Base-by-base conservation (phyloP, 345 rosid genomes). In the Pistacia atlantica region DNA sequence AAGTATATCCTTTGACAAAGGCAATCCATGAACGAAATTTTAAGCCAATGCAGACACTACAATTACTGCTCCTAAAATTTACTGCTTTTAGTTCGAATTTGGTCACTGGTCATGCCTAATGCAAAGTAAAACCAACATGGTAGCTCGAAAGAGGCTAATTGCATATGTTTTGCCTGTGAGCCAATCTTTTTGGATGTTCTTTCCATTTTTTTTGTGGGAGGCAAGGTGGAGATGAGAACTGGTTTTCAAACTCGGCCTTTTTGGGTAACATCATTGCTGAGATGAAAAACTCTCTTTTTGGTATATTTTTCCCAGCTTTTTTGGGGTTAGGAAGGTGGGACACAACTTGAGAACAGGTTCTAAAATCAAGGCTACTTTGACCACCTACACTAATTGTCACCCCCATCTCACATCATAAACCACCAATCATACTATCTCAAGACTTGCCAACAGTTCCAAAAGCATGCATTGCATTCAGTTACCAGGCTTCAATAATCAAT, bases 1-100 rank as follows among this genome's bases (percentile, higher is more conserved):
- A 64, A 17, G 25, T 64, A 16, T 37, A 37, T 42, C 14, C 65
- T 58, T 31, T 58, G 76, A 49, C 68, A 73, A 63, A 73, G 49
- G 65, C 45, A 52, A 31, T 4, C 35, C 33, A 48, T 48, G 67
- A n/a, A 28, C 14, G 18, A 48, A 73, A 54, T 1, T 60, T 11
- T 60, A 12, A 60, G 6, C 37, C 31, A 60, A 42, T 42, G 14
- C 65, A 25, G 25, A 60, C 3, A 60, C 13, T 31, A 60, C 4
- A 60, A 42, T 42, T 42, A 8, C 46, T 5, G 37, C 65, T 3
- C 10, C 28, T 45, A n/a, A 48, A 9, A 46, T 42, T 46, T 46
- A 67, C 54, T 11, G n/a, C 28, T 48, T 67, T 37, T 35, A 64
- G 52, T 7, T 17, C 51, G 35, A 46, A 67, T 28, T 45, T 45